Evolutionary conservation across 108 stramenopile genomes (phyloP).

Genomic region (Cylindrotheca closterium): DNA sequence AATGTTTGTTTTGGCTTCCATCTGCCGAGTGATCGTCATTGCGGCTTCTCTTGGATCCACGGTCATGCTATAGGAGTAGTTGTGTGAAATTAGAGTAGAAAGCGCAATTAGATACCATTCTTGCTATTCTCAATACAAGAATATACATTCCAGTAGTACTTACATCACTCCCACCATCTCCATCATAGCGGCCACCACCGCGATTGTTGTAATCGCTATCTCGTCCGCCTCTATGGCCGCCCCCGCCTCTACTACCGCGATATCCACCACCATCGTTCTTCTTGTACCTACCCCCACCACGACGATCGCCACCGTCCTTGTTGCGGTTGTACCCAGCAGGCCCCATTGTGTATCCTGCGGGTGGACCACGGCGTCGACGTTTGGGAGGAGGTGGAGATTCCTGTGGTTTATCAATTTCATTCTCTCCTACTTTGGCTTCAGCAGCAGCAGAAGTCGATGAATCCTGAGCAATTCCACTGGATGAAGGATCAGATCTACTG

Average conservation of each 20-base stretch:
- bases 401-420: neutral
- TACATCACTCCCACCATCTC: slow-evolving; percentile 18
- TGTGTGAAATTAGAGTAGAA: neutral
- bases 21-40: neutral
- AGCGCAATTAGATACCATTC: neutral
- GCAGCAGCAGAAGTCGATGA: slow-evolving; percentile 2
- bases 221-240: slow-evolving; percentile 11
- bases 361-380: slow-evolving; percentile 67
- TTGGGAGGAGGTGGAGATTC: slow-evolving; percentile 8
- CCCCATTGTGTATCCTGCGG: slow-evolving; percentile 78
- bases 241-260: slow-evolving; percentile 14
- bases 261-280: slow-evolving; percentile 20
- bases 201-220: slow-evolving; percentile 17
- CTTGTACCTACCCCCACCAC: slow-evolving; percentile 26
- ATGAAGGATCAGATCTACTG: neutral
- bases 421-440: slow-evolving; percentile 3
- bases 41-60: neutral
- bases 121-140: neutral
- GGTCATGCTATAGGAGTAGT: neutral
- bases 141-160: slow-evolving; percentile 5
- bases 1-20: neutral
- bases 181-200: slow-evolving; percentile 30
- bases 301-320: slow-evolving; percentile 15
- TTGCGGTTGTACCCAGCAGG: slow-evolving; percentile 52
- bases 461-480: neutral